These are phyloP conservation scores for Eryngium alpinum DNA, from an alignment of 140 eudicot species.

Conservation along the genomic window DNA sequence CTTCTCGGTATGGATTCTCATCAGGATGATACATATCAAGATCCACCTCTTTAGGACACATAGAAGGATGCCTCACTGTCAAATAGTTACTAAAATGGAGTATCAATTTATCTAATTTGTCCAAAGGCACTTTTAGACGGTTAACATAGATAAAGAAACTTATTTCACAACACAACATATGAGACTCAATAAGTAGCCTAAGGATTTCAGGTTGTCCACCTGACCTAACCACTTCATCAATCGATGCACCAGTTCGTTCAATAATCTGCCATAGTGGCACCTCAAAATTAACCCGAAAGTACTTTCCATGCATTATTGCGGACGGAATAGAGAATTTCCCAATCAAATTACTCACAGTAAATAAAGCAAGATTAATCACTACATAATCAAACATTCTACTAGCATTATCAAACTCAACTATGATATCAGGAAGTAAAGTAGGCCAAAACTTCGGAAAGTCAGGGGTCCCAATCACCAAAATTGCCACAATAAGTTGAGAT, in stretches of 20 bases:
- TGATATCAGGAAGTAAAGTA: conserved; percentile 65
- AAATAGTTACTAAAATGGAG: conserved; percentile 57
- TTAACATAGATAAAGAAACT: conserved; percentile 75
- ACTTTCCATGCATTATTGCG: no score
- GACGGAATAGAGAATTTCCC: no score
- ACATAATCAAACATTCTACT: no score
- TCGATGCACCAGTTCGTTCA: conserved; percentile 33
- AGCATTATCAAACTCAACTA: no score
- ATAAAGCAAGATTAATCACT: conserved; percentile 65
- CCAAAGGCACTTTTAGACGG: no score
- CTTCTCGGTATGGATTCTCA: no score
- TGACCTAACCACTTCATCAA: conserved; percentile 38
- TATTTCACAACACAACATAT: conserved; percentile 87
- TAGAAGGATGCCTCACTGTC: conserved; percentile 38
- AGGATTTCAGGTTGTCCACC: conserved; percentile 32
- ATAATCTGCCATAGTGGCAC: conserved; percentile 54
- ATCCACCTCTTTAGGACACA: conserved; percentile 64
- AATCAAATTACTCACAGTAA: conserved; percentile 58
- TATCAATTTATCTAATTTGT: conserved; percentile 80
- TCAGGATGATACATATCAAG: no score
- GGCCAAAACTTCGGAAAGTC: conserved; percentile 82
- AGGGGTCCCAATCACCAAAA: no score
- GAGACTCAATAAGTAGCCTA: conserved; percentile 57
- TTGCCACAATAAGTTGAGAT: no score
- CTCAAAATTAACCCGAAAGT: conserved; percentile 79